Evolutionary conservation across 78 protist genomes (phyloP).

Genomic region (Monosiga brevicollis): DNA sequence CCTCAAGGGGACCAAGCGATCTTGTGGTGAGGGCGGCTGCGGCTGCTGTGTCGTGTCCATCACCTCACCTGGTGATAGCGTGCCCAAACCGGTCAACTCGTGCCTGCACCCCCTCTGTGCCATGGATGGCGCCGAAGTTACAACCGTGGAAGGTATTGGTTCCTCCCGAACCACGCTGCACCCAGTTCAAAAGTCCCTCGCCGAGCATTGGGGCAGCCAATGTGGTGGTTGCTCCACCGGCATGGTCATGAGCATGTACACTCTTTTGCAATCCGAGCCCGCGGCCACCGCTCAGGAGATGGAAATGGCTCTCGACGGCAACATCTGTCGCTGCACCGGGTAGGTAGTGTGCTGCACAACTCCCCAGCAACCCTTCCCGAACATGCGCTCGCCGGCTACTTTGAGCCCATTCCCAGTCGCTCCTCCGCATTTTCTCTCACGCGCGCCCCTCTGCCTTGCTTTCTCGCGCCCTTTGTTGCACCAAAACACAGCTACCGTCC

Average conservation of each 20-base stretch:
- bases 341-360: constrained; percentile 17
- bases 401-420: no score
- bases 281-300: constrained; percentile 6
- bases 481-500: neutral
- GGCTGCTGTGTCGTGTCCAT: constrained; percentile 65
- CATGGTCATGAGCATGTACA: constrained; percentile 48
- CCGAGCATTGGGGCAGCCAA: constrained; percentile 63
- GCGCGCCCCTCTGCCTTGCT: neutral
- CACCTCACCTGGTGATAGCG: neutral
- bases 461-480: neutral
- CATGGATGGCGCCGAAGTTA: constrained; percentile 25
- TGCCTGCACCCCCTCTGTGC: constrained; percentile 36
- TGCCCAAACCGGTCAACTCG: constrained; percentile 24
- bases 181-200: constrained; percentile 38
- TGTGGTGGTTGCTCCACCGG: constrained; percentile 96
- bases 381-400: constrained; percentile 14
- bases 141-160: constrained; percentile 58
- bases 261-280: neutral
- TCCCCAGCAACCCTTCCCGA: constrained; percentile 74
- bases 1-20: constrained; percentile 50
- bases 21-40: constrained; percentile 62
- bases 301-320: constrained; percentile 52
- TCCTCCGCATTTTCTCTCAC: neutral
- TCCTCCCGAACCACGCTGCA: constrained; percentile 6
- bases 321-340: constrained; percentile 95